phyloP scores from a whole-genome alignment of 345 rosid species.

The Populus pruinosa region DNA sequence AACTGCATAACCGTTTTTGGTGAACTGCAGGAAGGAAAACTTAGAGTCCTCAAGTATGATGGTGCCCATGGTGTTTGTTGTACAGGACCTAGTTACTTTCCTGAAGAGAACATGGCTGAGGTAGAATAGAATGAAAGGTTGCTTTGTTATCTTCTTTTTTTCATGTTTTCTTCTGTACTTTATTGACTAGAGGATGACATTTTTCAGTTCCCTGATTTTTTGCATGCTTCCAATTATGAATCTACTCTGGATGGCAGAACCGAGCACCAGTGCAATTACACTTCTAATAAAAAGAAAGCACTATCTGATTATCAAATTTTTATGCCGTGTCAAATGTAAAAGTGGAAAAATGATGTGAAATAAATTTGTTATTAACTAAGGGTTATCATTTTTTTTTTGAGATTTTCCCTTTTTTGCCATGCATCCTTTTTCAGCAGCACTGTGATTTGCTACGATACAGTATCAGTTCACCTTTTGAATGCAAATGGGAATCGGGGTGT shows the following conservation, averaged over 20 bases:
- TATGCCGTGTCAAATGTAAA: neutral
- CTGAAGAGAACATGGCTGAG: slow-evolving; percentile 55
- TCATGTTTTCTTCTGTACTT: neutral
- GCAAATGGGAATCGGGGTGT: neutral
- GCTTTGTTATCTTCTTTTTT: neutral
- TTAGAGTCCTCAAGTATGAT: slow-evolving; percentile 62
- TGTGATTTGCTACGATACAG: no score
- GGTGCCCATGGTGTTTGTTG: slow-evolving; percentile 37
- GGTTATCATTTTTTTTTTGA: neutral
- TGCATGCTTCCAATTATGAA: neutral
- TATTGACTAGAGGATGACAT: neutral
- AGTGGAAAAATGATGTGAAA: neutral
- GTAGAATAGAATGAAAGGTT: slow-evolving; percentile 42
- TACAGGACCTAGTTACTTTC: slow-evolving; percentile 40
- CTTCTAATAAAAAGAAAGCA: neutral
- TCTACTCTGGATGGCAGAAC: neutral
- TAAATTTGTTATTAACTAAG: neutral
- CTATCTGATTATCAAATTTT: no score
- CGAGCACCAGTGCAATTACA: neutral
- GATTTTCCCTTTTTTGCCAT: no score
- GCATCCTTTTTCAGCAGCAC: neutral
- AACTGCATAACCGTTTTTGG: neutral
- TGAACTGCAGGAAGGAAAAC: slow-evolving; percentile 73
- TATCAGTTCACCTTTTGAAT: no score
- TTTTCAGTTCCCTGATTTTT: neutral